Base-by-base conservation (phyloP, 352 stramenopile species). In the Pythium aristosporum region DNA sequence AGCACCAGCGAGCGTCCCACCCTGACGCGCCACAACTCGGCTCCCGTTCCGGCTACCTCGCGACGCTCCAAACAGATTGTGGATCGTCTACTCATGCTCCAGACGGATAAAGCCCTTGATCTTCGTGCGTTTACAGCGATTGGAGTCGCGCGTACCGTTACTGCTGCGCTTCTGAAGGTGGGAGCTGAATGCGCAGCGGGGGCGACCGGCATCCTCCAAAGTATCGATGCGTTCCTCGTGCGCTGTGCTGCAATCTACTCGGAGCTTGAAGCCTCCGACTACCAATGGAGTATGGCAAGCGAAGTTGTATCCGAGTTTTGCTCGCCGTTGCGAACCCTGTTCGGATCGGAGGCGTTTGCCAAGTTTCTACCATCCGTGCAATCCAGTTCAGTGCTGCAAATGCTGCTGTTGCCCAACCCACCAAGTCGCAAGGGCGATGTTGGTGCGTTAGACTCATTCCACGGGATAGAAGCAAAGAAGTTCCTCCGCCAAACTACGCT, bases 221-320 rank as follows among this genome's bases (percentile, higher is more conserved):
- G 63, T 13, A 68, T 91, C 46, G 87, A 90, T 60, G 63, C 61
- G 16, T 92, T 92, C 52, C 64, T 92, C 9, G 75, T 78, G 21
- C 76, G 79, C 12, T 92, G 84, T 67, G 83, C 77, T 46, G 71
- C 77, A 13, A 81, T 90, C 11, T 92, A 92, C 58, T 76, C 80
- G 2, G 78, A 89, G 59, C 64, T 92, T 21, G 81, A 92, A 65
- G 79, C 89, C 6, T 87, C 80, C 3, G 86, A 92, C 57, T 91
- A 89, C 67, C 84, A 92, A 53, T 92, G 84, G 84, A 69, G 78
- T 36, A 68, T 92, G 23, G 84, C 84, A 5, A 91, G 80, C 50
- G 84, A 92, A 50, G 71, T 90, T 21, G 79, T 92, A 20, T 77
- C 73, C 9, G 84, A 91, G 56, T 69, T 91, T 52, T 91, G 81